A percentile compares a stretch with the other conserved stretches of the same genome.
Evolutionary conservation across 192 early-diverging fungal genomes (phyloP).

Genomic region (Radiomyces spectabilis): DNA sequence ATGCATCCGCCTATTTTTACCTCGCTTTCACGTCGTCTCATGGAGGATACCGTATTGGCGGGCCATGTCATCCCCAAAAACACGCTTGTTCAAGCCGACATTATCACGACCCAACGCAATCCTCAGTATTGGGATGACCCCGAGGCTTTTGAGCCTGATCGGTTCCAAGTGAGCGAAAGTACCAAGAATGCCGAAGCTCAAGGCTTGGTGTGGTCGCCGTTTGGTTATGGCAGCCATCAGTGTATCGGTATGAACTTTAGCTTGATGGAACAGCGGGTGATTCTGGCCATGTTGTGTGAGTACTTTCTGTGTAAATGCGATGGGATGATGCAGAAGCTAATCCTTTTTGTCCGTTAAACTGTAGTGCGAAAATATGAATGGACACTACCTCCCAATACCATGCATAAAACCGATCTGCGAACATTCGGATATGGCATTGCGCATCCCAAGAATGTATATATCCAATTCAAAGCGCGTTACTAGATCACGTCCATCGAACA

Average conservation of each 20-base stretch:
- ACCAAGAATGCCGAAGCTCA: not conserved
- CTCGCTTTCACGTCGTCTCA: not conserved
- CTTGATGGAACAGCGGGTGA: slow-evolving; percentile 43
- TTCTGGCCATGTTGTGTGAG: slow-evolving; percentile 33
- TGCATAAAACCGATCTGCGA: too few species aligned
- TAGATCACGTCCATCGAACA: too few species aligned
- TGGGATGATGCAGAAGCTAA: too few species aligned
- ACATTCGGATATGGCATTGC: too few species aligned
- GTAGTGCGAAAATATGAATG: too few species aligned
- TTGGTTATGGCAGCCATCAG: slow-evolving; percentile 33
- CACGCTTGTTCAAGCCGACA: not conserved
- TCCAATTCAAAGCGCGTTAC: too few species aligned
- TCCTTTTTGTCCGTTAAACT: too few species aligned
- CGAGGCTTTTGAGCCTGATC: slow-evolving; percentile 11
- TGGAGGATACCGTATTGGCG: slow-evolving; percentile 4
- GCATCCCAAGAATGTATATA: too few species aligned
- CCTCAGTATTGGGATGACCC: slow-evolving; percentile 4
- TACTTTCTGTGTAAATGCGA: too few species aligned
- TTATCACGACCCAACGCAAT: slow-evolving; percentile 7
- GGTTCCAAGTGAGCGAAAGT: not conserved
- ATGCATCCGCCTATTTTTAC: not conserved
- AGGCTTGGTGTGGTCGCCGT: not conserved
- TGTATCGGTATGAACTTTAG: slow-evolving; percentile 51
- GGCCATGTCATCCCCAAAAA: slow-evolving; percentile 10
- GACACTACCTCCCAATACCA: too few species aligned